Conservation (phyloP, 805 yeast genomes). For the Naumovozyma baii region DNA sequence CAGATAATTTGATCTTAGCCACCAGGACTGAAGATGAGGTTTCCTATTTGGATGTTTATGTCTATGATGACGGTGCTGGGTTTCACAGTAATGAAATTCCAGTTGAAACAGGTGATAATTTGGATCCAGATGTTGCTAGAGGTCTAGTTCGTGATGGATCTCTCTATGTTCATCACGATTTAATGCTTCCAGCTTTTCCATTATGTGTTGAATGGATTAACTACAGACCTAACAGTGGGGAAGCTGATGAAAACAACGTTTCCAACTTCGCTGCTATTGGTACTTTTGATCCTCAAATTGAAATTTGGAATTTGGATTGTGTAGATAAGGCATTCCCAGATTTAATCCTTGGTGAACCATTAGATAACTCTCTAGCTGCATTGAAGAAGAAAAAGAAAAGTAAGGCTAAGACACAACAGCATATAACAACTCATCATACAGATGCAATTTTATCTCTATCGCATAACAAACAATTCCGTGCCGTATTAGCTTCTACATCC, state of each 20-base stretch:
- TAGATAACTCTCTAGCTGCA: constrained; percentile 31
- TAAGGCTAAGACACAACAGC: constrained; percentile 39
- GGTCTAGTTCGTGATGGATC: constrained; percentile 65
- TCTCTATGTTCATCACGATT: constrained; percentile 88
- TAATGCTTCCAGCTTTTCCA: constrained; percentile 96
- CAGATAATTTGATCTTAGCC: constrained; percentile 82
- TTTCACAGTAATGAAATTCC: constrained; percentile 61
- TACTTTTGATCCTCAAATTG: constrained; percentile 95
- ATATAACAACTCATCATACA: constrained; percentile 69
- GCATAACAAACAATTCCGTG: constrained; percentile 72
- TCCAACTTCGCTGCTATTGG: constrained; percentile 96
- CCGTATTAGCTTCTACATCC: constrained; percentile 84
- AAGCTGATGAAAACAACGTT: constrained; percentile 36
- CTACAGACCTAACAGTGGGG: constrained; percentile 45
- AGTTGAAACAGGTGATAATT: constrained; percentile 51
- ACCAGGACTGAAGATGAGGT: constrained; percentile 95
- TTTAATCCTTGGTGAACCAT: constrained; percentile 75
- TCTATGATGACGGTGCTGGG: constrained; percentile 89
- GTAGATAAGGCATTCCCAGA: constrained; percentile 94
- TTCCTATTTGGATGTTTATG: constrained; percentile 84
- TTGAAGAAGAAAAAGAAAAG: constrained; percentile 40
- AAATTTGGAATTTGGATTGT: constrained; percentile 90
- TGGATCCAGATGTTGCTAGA: constrained; percentile 64
- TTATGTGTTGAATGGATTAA: constrained; percentile 93
- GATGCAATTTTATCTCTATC: constrained; percentile 87